phyloP scores from a whole-genome alignment of 1,139 yeast genomes.

The Lodderomyces theae region DNA sequence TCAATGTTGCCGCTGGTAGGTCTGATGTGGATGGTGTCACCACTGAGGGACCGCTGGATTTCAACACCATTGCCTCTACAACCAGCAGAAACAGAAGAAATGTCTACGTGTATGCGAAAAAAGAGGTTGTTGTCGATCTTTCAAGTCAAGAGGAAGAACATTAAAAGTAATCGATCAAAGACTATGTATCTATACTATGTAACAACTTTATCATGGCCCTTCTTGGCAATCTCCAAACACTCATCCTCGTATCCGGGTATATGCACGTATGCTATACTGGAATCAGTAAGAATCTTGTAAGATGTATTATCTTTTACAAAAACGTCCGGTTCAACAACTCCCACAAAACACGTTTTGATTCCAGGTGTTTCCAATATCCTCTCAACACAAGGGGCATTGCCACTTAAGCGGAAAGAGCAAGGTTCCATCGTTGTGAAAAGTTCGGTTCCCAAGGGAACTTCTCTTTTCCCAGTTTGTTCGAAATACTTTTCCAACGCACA shows the following conservation, averaged over 20 bases:
- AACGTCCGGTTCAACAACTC: slow-evolving; percentile 86
- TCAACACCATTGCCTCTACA: neutral
- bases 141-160: slow-evolving; percentile 13
- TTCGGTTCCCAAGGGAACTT: slow-evolving; percentile 74
- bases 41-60: neutral
- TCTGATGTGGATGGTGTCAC: neutral
- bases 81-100: slow-evolving; percentile 31
- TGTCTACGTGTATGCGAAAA: slow-evolving; percentile 57
- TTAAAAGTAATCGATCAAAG: too few species aligned
- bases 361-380: slow-evolving; percentile 50
- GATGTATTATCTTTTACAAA: slow-evolving; percentile 82
- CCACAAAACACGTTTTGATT: slow-evolving; percentile 81
- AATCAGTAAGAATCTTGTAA: slow-evolving; percentile 45
- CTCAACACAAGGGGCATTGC: slow-evolving; percentile 85
- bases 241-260: slow-evolving; percentile 83
- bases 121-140: slow-evolving; percentile 41
- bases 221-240: slow-evolving; percentile 68
- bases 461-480: slow-evolving; percentile 28
- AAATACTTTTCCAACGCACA: slow-evolving; percentile 83
- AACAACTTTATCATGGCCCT: slow-evolving; percentile 54
- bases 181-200: neutral
- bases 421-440: slow-evolving; percentile 98
- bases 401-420: slow-evolving; percentile 84
- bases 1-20: neutral
- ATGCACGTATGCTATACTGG: slow-evolving; percentile 70